These are phyloP conservation scores for Orbilia brochopaga DNA, from an alignment of 2,329 filamentous ascomycete species.

Conservation along the genomic window DNA sequence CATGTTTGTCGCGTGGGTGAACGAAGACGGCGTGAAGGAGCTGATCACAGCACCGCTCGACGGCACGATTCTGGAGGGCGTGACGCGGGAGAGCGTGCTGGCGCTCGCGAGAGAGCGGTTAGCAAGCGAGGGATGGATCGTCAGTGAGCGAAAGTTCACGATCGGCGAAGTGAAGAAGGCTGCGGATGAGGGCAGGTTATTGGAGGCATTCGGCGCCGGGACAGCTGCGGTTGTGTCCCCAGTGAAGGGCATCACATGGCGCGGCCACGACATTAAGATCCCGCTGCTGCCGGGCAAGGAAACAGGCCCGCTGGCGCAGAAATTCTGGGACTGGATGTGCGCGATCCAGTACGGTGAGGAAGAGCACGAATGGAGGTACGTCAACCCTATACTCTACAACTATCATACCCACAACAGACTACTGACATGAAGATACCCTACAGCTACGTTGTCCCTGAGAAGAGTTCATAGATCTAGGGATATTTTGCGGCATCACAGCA, in stretches of 20 bases:
- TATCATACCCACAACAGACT: background rate
- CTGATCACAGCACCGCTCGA: slow-evolving; percentile 94
- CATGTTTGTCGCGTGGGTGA: slow-evolving; percentile 83
- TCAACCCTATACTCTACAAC: slow-evolving; percentile 16
- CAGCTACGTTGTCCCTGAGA: slow-evolving; percentile 32
- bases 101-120: slow-evolving; percentile 82
- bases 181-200: slow-evolving; percentile 77
- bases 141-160: slow-evolving; percentile 87
- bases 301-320: slow-evolving; percentile 80
- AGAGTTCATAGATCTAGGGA: background rate
- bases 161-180: slow-evolving; percentile 86
- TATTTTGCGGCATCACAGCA: no score
- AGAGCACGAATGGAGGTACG: slow-evolving; percentile 86
- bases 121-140: slow-evolving; percentile 81
- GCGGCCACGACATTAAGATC: slow-evolving; percentile 76
- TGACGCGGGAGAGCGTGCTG: slow-evolving; percentile 92
- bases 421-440: no score
- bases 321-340: slow-evolving; percentile 97
- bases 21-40: slow-evolving; percentile 88
- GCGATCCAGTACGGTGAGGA: slow-evolving; percentile 93
- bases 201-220: slow-evolving; percentile 92
- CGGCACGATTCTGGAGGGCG: slow-evolving; percentile 93
- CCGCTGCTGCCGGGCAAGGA: slow-evolving; percentile 81
- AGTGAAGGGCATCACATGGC: slow-evolving; percentile 87
- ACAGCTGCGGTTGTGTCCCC: slow-evolving; percentile 95